Evolutionary conservation across 2,329 filamentous ascomycete species (phyloP).

Genomic region (Fonsecaea pugnacius): DNA sequence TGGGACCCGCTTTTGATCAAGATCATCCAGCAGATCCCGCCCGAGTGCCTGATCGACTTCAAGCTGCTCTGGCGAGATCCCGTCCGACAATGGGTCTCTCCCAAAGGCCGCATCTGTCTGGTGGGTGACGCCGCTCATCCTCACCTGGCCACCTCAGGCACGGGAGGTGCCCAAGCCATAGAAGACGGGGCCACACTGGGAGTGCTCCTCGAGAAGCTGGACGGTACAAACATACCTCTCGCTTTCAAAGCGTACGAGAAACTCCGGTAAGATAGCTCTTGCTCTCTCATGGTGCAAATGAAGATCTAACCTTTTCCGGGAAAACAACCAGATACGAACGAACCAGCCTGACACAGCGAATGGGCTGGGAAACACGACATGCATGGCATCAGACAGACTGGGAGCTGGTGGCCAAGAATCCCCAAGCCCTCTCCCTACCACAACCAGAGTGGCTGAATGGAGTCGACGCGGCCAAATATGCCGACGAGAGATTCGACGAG

Average conservation of each 20-base stretch:
- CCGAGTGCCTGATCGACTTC: conserved; percentile 37
- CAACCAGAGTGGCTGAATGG: conserved; percentile 56
- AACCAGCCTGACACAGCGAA: conserved; percentile 55
- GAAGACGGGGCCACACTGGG: conserved; percentile 38
- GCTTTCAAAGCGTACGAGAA: conserved; percentile 12
- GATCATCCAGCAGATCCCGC: conserved; percentile 36
- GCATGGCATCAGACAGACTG: conserved; percentile 59
- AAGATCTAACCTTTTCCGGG: conserved; percentile 44
- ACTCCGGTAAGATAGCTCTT: conserved; percentile 8
- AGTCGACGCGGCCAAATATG: conserved; percentile 55
- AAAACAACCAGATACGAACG: conserved; percentile 35
- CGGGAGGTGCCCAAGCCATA: conserved; percentile 30
- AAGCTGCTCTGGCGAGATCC: conserved; percentile 38
- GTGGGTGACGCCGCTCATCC: conserved; percentile 30
- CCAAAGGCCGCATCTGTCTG: conserved; percentile 36
- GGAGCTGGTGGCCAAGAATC: conserved; percentile 48
- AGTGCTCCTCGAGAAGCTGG: conserved; percentile 4
- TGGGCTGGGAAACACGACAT: conserved; percentile 41
- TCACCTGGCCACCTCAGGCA: conserved; percentile 25
- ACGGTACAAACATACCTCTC: conserved; percentile 12
- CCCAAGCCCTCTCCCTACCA: conserved; percentile 51
- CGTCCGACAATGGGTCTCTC: conserved; percentile 20
- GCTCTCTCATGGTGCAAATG: not conserved
- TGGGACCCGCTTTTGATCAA: conserved; percentile 49
- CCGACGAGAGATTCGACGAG: conserved; percentile 46